Conservation (phyloP, 768 basidiomycete genomes). For the Lactarius evosmus region DNA sequence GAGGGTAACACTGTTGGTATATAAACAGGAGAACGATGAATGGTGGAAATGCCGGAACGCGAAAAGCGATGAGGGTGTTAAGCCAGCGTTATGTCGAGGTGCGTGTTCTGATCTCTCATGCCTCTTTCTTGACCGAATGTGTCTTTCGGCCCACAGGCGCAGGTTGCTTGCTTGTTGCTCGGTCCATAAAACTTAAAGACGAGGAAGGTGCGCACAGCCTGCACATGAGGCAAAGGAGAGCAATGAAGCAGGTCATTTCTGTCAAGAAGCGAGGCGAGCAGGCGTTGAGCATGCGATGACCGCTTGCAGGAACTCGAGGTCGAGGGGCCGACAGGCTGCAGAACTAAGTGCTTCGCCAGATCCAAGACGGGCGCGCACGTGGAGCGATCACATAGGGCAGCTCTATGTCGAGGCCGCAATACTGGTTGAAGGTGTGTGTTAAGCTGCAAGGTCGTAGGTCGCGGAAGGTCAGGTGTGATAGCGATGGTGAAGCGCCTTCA, state of each 20-base stretch:
- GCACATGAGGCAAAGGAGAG: constrained; percentile 29
- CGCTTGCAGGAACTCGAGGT: constrained; percentile 31
- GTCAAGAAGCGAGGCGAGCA: constrained; percentile 29
- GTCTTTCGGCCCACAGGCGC: constrained; percentile 18
- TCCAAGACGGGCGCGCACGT: constrained; percentile 69
- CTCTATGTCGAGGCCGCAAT: constrained; percentile 98
- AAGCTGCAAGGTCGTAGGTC: too few species aligned
- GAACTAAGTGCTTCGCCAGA: constrained; percentile 47
- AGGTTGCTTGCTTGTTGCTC: constrained; percentile 21
- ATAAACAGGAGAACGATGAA: constrained; percentile 86
- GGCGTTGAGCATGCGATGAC: constrained; percentile 36
- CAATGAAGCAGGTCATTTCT: constrained; percentile 30
- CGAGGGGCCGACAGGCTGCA: constrained; percentile 36
- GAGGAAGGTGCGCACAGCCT: constrained; percentile 26
- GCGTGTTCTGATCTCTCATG: constrained; percentile 10
- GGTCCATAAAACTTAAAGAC: constrained; percentile 10
- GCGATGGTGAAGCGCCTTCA: too few species aligned
- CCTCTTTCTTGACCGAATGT: neutral
- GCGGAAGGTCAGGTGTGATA: too few species aligned
- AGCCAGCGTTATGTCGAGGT: constrained; percentile 97
- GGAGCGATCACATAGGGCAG: constrained; percentile 95
- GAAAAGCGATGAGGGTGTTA: constrained; percentile 79
- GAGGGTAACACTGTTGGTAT: constrained; percentile 81
- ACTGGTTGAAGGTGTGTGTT: too few species aligned
- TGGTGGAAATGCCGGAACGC: constrained; percentile 95